Evolutionary conservation across 2,329 filamentous ascomycete species (phyloP).

Genomic region (Penicillium sp.): DNA sequence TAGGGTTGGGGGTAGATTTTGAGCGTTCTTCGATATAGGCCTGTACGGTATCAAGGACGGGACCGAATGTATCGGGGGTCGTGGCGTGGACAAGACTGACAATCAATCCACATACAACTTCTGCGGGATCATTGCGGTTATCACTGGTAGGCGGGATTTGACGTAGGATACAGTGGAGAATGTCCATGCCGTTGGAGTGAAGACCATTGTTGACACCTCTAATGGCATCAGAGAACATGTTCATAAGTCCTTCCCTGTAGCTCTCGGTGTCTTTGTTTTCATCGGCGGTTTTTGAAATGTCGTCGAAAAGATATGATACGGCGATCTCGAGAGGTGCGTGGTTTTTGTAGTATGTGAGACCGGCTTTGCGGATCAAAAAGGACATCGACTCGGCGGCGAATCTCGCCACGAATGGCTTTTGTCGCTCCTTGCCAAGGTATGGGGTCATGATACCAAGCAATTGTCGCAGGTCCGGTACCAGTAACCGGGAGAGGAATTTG

Average conservation of each 20-base stretch:
- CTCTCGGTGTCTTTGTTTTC: constrained; percentile 47
- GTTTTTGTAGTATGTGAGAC: constrained; percentile 73
- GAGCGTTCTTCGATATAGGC: constrained; percentile 46
- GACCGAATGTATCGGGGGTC: constrained; percentile 69
- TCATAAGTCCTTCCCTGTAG: constrained; percentile 88
- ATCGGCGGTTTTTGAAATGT: constrained; percentile 53
- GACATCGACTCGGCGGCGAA: constrained; percentile 95
- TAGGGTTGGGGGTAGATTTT: constrained; percentile 40
- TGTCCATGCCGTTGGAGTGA: constrained; percentile 58
- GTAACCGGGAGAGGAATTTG: constrained; percentile 88
- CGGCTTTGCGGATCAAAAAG: constrained; percentile 88
- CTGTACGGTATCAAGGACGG: constrained; percentile 64
- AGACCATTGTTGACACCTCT: constrained; percentile 61
- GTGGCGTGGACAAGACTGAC: constrained; percentile 83
- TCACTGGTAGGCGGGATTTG: constrained; percentile 32
- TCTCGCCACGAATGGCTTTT: constrained; percentile 82
- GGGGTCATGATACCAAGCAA: constrained; percentile 81
- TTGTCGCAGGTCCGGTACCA: constrained; percentile 82
- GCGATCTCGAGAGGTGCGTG: constrained; percentile 67
- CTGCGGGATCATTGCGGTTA: constrained; percentile 34
- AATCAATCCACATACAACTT: constrained; percentile 73
- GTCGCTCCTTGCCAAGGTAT: constrained; percentile 77
- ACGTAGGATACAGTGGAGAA: constrained; percentile 54
- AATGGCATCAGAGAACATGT: constrained; percentile 81
- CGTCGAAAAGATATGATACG: constrained; percentile 70